Percentiles rank a stretch among this genome's conserved stretches.
Evolutionary conservation across 768 basidiomycete genomes (phyloP).

Genomic region (Clavulina sp.): DNA sequence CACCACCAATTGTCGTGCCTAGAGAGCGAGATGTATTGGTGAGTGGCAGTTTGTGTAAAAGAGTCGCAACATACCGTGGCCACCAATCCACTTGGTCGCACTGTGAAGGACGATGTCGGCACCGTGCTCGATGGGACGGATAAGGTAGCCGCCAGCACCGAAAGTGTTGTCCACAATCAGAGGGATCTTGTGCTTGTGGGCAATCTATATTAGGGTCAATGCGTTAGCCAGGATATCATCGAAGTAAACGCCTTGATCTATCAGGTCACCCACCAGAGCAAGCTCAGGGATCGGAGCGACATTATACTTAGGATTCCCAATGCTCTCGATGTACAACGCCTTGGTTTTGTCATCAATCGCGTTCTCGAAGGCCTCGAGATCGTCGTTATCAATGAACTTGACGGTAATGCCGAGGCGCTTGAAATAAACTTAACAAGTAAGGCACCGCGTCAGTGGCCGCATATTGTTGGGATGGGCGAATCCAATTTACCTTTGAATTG

Average conservation of each 20-base stretch:
- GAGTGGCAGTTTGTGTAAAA: constrained; percentile 26
- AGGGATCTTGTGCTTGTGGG: constrained; percentile 54
- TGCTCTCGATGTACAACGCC: constrained; percentile 55
- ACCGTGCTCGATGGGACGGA: constrained; percentile 52
- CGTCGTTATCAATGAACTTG: constrained; percentile 40
- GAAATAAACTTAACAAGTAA: constrained; percentile 32
- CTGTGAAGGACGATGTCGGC: constrained; percentile 66
- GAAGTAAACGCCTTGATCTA: too few relatives aligned
- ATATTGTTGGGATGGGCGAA: neutral
- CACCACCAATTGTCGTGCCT: constrained; percentile 57
- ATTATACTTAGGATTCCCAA: constrained; percentile 63
- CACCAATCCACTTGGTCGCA: constrained; percentile 71
- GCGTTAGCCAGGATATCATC: neutral
- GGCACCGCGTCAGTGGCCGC: neutral
- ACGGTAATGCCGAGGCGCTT: constrained; percentile 49
- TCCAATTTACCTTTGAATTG: constrained; percentile 40
- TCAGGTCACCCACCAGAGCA: too few relatives aligned
- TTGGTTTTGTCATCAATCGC: constrained; percentile 63
- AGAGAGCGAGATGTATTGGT: constrained; percentile 15
- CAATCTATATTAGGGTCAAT: constrained; percentile 33
- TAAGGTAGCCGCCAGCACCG: constrained; percentile 51
- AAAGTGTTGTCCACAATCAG: constrained; percentile 72
- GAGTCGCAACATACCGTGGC: constrained; percentile 3
- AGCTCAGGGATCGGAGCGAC: constrained; percentile 50
- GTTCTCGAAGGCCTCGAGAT: constrained; percentile 39